Evolutionary conservation across 129 eudicot species (phyloP).

Genomic region (Sambucus nigra): DNA sequence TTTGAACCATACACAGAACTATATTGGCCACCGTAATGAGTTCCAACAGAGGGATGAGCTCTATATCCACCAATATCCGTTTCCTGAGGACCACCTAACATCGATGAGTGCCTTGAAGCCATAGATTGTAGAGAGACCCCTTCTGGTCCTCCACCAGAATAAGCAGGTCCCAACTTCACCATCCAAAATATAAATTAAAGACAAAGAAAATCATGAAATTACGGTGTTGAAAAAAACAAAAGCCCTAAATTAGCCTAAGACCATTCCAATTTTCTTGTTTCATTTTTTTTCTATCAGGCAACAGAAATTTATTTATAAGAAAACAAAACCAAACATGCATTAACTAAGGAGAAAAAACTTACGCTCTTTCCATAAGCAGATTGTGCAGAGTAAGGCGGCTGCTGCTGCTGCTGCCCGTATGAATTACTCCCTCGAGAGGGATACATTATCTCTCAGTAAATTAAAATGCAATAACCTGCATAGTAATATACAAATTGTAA

Average conservation of each 20-base stretch:
- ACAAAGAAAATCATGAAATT: not conserved
- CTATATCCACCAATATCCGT: slow-evolving; percentile 34
- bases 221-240: not conserved
- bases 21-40: slow-evolving; percentile 76
- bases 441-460: slow-evolving; percentile 59
- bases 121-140: slow-evolving; percentile 44
- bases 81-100: slow-evolving; percentile 43
- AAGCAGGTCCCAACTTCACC: slow-evolving; percentile 36
- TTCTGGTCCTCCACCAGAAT: slow-evolving; percentile 29
- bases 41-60: slow-evolving; percentile 40
- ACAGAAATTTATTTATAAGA: not conserved
- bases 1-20: slow-evolving; percentile 61
- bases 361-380: slow-evolving; percentile 69
- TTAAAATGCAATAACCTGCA: not conserved
- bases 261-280: too few relatives aligned
- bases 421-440: slow-evolving; percentile 59
- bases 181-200: not conserved
- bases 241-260: not conserved
- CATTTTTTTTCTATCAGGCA: not conserved
- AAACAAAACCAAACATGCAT: not conserved
- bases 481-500: not conserved
- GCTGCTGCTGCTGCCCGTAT: slow-evolving; percentile 51
- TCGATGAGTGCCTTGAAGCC: slow-evolving; percentile 50
- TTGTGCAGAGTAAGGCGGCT: slow-evolving; percentile 42
- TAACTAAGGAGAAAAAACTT: slow-evolving; percentile 1